Conservation (phyloP, 176 grass and related monocot genomes). For the Cenchrus purpureus region DNA sequence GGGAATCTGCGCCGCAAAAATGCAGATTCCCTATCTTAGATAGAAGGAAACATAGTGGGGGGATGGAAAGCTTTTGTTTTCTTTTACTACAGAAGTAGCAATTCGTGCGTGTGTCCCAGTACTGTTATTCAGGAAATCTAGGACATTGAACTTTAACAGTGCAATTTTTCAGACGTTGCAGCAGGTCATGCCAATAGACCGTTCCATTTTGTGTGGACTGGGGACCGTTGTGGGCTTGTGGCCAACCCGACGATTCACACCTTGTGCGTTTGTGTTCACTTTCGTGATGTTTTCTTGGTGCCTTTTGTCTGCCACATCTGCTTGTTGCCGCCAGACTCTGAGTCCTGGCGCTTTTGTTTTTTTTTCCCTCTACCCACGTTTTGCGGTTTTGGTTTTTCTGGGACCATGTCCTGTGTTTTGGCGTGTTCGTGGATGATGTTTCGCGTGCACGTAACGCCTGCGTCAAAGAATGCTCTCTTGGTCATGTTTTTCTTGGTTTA, state of each 20-base stretch:
- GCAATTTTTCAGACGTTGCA: slow-evolving; percentile 39
- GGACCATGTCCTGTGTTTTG: background rate
- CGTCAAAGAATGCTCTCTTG: background rate
- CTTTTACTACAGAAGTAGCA: slow-evolving; percentile 41
- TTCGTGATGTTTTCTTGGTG: slow-evolving; percentile 15
- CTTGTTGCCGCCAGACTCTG: slow-evolving; percentile 27
- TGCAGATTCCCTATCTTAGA: slow-evolving; percentile 34
- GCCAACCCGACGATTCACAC: slow-evolving; percentile 31
- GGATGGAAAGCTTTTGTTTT: slow-evolving; percentile 42
- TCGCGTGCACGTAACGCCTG: slow-evolving; percentile 1
- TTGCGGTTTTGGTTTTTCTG: background rate
- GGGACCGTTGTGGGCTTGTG: slow-evolving; percentile 32
- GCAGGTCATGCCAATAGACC: slow-evolving; percentile 38
- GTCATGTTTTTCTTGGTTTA: background rate
- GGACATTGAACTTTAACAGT: slow-evolving; percentile 38
- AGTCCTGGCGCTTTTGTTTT: background rate
- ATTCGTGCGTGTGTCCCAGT: slow-evolving; percentile 7
- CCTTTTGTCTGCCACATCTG: slow-evolving; percentile 47
- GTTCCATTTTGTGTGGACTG: slow-evolving; percentile 37
- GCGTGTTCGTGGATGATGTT: background rate
- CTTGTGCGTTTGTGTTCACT: slow-evolving; percentile 11
- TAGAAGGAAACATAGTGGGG: slow-evolving; percentile 51
- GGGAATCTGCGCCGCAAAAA: slow-evolving; percentile 13
- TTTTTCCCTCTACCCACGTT: background rate
- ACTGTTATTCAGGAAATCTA: background rate